Evolutionary conservation across 257 asterid genomes (phyloP).

Genomic region (Scutellaria barbata): DNA sequence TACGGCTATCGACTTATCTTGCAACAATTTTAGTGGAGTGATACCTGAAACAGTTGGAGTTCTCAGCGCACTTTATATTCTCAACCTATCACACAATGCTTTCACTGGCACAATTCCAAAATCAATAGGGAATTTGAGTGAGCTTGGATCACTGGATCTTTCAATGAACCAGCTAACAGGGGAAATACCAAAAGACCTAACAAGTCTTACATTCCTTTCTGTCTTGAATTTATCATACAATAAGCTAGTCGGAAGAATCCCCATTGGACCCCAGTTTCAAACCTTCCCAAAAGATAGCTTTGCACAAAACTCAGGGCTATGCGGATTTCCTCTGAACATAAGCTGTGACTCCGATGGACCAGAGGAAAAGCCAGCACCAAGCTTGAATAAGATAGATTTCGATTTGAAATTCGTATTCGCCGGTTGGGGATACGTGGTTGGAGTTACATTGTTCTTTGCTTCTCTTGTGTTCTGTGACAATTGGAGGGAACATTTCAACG

Average conservation of each 20-base stretch:
- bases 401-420: slow-evolving; percentile 58
- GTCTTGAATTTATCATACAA: slow-evolving; percentile 51
- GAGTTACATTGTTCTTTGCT: slow-evolving; percentile 54
- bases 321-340: slow-evolving; percentile 39
- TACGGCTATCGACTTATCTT: slow-evolving; percentile 59
- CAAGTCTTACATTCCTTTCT: slow-evolving; percentile 51
- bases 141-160: slow-evolving; percentile 62
- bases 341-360: slow-evolving; percentile 15
- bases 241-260: slow-evolving; percentile 48
- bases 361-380: neutral
- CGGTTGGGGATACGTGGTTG: slow-evolving; percentile 60
- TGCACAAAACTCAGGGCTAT: slow-evolving; percentile 40
- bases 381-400: slow-evolving; percentile 25
- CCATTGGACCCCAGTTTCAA: slow-evolving; percentile 37
- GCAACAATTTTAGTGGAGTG: slow-evolving; percentile 51
- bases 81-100: slow-evolving; percentile 61
- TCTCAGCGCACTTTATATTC: slow-evolving; percentile 54
- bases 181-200: slow-evolving; percentile 46
- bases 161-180: slow-evolving; percentile 53
- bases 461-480: slow-evolving; percentile 53
- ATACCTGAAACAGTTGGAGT: slow-evolving; percentile 55
- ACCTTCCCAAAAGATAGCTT: slow-evolving; percentile 37
- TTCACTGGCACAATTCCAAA: slow-evolving; percentile 56
- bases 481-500: slow-evolving; percentile 46
- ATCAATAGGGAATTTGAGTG: slow-evolving; percentile 55